These are phyloP conservation scores for Chaetoceros muelleri DNA, from an alignment of 108 stramenopile species.

Conservation along the genomic window DNA sequence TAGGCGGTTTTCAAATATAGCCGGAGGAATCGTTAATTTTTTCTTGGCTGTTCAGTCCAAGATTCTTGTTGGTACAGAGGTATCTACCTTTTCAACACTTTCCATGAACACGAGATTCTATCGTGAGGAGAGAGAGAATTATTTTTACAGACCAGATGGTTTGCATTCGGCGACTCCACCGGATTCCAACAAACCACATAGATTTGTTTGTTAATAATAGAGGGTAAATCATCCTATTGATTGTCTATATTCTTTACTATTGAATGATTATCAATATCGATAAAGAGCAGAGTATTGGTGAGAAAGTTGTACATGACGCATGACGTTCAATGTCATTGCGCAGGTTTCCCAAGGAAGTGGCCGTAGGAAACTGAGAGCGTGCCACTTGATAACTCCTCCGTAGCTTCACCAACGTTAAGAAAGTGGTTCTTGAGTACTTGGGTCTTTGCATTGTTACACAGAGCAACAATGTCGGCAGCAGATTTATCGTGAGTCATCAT, in stretches of 20 bases:
- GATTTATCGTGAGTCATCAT: constrained; percentile 42
- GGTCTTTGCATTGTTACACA: constrained; percentile 53
- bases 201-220: constrained; percentile 18
- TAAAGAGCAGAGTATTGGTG: too few relatives aligned
- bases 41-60: constrained; percentile 12
- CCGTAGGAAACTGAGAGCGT: too few relatives aligned
- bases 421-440: constrained; percentile 8
- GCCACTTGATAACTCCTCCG: too few relatives aligned
- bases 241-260: too few relatives aligned
- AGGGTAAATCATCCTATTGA: too few relatives aligned
- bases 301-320: too few relatives aligned
- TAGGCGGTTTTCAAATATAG: constrained; percentile 5
- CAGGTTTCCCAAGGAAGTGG: too few relatives aligned
- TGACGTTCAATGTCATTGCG: too few relatives aligned
- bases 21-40: constrained; percentile 21
- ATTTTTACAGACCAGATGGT: constrained; percentile 18
- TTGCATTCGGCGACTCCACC: constrained; percentile 11
- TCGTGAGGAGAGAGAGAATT: constrained; percentile 8
- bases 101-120: constrained; percentile 16
- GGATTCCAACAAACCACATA: constrained; percentile 4
- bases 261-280: too few relatives aligned
- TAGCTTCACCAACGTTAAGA: background rate
- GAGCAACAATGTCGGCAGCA: constrained; percentile 47
- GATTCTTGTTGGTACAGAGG: constrained; percentile 22
- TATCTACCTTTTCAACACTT: constrained; percentile 21